Percentiles rank a stretch among this genome's conserved stretches.
Conservation (phyloP, 2,329 filamentous ascomycete species). For the Coniochaeta ligniaria region DNA sequence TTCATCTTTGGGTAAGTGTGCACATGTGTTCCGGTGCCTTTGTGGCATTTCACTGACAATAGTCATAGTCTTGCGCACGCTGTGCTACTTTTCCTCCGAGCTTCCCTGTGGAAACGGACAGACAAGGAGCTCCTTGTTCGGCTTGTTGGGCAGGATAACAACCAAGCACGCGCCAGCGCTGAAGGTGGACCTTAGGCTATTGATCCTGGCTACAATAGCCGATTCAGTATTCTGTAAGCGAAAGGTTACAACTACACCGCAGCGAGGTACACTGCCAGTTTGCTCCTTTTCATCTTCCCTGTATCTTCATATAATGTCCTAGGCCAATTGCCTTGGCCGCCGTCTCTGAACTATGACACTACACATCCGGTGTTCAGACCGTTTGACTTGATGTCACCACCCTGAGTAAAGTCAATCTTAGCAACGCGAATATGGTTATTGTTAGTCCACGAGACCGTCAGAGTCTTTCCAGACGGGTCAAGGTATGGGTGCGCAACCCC, state of each 20-base stretch:
- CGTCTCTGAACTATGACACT: neutral
- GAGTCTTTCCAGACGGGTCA: slow-evolving; percentile 23
- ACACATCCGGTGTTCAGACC: neutral
- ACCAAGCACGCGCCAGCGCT: neutral
- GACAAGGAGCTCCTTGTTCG: neutral
- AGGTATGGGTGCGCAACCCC: slow-evolving; percentile 29
- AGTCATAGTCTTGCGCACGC: neutral
- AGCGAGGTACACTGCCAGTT: neutral
- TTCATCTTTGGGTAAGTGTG: neutral
- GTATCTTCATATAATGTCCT: neutral
- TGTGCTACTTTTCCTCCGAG: neutral
- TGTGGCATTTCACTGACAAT: neutral
- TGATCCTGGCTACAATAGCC: neutral
- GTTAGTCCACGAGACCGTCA: slow-evolving; percentile 9
- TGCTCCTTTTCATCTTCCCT: neutral
- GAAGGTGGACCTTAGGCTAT: neutral
- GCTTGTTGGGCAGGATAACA: neutral
- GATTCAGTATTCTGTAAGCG: neutral
- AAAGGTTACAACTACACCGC: neutral
- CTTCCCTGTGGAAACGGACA: neutral
- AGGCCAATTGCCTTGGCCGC: neutral
- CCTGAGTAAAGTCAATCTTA: neutral
- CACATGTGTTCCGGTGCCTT: neutral
- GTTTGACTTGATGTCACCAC: neutral
- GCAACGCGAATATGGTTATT: slow-evolving; percentile 1